Evolutionary conservation across 2,329 filamentous ascomycete species (phyloP).

Genomic region (Furcasterigmium sp.): DNA sequence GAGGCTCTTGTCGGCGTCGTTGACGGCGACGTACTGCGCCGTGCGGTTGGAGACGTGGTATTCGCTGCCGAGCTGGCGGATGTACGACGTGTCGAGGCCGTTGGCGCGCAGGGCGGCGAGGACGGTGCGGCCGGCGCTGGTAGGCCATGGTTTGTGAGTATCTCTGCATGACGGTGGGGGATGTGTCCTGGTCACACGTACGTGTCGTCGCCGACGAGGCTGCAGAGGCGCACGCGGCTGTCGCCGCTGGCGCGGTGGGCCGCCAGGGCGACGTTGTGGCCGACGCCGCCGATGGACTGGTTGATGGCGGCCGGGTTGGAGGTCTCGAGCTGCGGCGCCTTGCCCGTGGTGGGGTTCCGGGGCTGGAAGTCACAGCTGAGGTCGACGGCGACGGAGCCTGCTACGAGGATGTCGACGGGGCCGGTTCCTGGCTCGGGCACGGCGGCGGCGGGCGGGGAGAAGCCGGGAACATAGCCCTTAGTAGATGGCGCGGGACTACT

Average conservation of each 20-base stretch:
- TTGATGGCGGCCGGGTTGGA: conserved; percentile 81
- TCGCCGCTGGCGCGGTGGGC: conserved; percentile 62
- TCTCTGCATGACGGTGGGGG: neutral
- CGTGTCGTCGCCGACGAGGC: conserved; percentile 74
- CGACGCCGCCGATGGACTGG: conserved; percentile 86
- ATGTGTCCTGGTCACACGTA: too few species aligned
- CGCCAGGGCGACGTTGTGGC: conserved; percentile 84
- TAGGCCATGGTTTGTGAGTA: too few species aligned
- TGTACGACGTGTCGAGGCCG: conserved; percentile 59
- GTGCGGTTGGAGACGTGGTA: conserved; percentile 57
- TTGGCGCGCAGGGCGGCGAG: conserved; percentile 58
- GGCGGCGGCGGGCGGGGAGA: neutral
- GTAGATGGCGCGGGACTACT: conserved; percentile 4
- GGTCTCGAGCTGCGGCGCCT: conserved; percentile 58
- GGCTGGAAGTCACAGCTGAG: conserved; percentile 70
- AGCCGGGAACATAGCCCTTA: conserved; percentile 6
- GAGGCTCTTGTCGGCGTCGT: conserved; percentile 76
- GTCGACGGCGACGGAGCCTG: conserved; percentile 86
- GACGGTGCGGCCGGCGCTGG: conserved; percentile 70
- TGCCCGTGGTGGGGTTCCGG: conserved; percentile 3
- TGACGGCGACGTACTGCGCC: conserved; percentile 87
- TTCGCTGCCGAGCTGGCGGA: conserved; percentile 50
- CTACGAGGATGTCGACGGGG: conserved; percentile 68
- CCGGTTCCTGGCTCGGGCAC: conserved; percentile 1
- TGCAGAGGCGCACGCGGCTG: conserved; percentile 66